Evolutionary conservation across 148 eudicot species (phyloP).

Genomic region (Salicornia ramosissima): DNA sequence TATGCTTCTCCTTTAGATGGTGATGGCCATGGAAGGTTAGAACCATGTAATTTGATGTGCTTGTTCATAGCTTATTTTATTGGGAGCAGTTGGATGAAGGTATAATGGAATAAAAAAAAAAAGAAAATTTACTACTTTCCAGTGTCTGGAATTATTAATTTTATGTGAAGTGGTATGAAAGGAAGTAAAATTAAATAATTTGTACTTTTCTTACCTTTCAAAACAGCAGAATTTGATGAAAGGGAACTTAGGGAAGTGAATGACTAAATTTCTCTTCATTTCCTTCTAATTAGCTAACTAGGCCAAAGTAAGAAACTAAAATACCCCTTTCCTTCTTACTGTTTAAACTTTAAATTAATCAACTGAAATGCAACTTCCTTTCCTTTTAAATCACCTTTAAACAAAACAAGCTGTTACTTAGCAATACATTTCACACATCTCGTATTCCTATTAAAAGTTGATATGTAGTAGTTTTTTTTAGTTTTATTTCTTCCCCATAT

Average conservation of each 20-base stretch:
- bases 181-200: background rate
- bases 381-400: background rate
- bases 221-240: background rate
- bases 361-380: background rate
- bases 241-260: background rate
- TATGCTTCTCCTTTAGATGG: slow-evolving; percentile 96
- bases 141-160: background rate
- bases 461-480: background rate
- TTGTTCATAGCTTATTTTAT: background rate
- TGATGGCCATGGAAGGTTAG: slow-evolving; percentile 99
- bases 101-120: background rate
- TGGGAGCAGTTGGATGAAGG: background rate
- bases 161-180: background rate
- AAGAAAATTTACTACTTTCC: background rate
- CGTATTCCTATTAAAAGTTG: background rate
- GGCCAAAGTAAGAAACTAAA: background rate
- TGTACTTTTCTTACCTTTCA: background rate
- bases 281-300: background rate
- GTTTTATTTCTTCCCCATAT: too few relatives aligned
- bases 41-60: background rate
- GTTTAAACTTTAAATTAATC: background rate
- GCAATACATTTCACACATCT: background rate
- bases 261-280: background rate
- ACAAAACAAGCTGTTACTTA: background rate
- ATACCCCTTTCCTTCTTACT: background rate